Evolutionary conservation across 2,329 filamentous ascomycete genomes (phyloP), one percentile per base, ranked within the genome.

Genomic region (Aquanectria penicillioides): DNA sequence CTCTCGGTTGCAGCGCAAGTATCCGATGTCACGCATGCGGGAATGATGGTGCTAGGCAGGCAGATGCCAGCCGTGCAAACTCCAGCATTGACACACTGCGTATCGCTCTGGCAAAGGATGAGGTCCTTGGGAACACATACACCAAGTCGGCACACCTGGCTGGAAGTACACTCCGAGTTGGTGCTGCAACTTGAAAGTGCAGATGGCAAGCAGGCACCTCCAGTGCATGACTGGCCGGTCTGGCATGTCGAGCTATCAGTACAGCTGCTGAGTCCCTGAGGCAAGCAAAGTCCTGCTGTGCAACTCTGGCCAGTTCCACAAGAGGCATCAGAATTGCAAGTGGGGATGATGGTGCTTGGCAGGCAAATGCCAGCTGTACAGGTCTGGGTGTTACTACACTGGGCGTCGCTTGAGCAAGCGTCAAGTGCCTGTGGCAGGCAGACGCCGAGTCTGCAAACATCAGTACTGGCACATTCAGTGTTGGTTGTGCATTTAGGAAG

Each of bases 61-160:
- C 46, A 55, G 41, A 55, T 37, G 5, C 51, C 51, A 7, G 20
- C 51, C 6, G 31, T 46, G 20, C 51, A 55, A 15, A n/a, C 18
- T 11, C 33, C 18, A 4, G 25, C 31, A 10, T 29, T 12, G 3
- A 20, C 17, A 13, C 50, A 55, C 6, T 55, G 29, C 13, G 10
- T 31, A 13, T 56, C 33, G 3, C 34, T 17, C 12, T 47, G 28
- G 22, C 52, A 56, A 7, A 26, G 25, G 5, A 26, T 31, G 2
- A 56, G 28, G 11, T 28, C 15, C 22, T 49, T 18, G 2, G 52
- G 34, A 11, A 56, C 13, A 9, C 52, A 56, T 15, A 56, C 44
- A 2, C 52, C 43, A 0, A 41, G 36, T 13, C 43, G 36, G n/a
- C 52, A 56, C 2, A 41, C 25, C 13, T 56, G 25, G 8, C 25